Conservation (phyloP, 495 filamentous ascomycete genomes). For the Astrocystis sublimbata region DNA sequence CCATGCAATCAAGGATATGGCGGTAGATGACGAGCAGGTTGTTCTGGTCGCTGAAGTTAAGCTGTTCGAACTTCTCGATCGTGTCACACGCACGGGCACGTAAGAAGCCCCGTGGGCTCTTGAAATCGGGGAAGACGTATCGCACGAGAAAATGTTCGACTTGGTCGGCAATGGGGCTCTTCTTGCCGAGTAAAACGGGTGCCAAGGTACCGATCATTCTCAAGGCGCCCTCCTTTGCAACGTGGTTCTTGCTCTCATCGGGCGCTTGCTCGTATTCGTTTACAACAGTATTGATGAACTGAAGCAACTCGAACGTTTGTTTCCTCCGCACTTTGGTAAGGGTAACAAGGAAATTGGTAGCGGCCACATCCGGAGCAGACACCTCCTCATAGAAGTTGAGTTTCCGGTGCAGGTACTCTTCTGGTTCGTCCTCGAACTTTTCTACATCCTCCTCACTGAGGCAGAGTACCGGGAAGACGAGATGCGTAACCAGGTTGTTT, state of each 20-base stretch:
- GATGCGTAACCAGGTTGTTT: constrained; percentile 84
- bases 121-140: constrained; percentile 97
- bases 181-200: constrained; percentile 92
- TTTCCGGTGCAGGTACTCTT: constrained; percentile 95
- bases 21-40: constrained; percentile 94
- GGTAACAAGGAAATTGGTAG: constrained; percentile 93
- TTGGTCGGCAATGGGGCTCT: constrained; percentile 94
- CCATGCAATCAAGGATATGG: constrained; percentile 96
- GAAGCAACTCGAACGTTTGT: constrained; percentile 89
- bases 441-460: constrained; percentile 91
- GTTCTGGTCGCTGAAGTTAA: constrained; percentile 92
- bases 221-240: constrained; percentile 94
- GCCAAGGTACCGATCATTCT: constrained; percentile 96
- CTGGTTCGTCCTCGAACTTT: constrained; percentile 88
- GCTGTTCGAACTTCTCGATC: constrained; percentile 93
- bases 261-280: constrained; percentile 80
- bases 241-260: constrained; percentile 82
- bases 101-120: constrained; percentile 88
- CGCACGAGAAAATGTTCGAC: constrained; percentile 99
- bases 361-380: constrained; percentile 91
- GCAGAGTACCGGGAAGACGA: constrained; percentile 93
- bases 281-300: constrained; percentile 90
- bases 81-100: constrained; percentile 95
- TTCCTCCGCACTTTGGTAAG: constrained; percentile 94
- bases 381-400: constrained; percentile 98